Evolutionary conservation across 805 yeast genomes (phyloP).

Genomic region (Cyberlindnera xishuangbannaensis): DNA sequence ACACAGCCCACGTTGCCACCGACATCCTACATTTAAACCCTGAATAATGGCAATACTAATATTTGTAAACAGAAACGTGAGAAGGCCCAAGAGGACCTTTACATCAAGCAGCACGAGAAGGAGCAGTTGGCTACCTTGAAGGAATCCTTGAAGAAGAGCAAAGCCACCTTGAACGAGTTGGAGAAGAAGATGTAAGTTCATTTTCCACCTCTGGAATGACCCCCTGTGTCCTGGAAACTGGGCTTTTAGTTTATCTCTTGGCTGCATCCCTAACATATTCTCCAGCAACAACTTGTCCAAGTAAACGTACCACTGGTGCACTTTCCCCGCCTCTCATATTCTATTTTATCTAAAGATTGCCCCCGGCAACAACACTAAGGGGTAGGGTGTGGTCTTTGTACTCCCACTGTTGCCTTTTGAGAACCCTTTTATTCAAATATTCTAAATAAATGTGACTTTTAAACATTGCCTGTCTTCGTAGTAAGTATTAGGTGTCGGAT

Average conservation of each 20-base stretch:
- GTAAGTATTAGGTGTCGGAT: no score
- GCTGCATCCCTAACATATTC: no score
- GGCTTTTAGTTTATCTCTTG: no score
- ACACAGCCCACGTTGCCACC: no score
- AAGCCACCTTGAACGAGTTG: constrained; percentile 48
- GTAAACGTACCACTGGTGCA: constrained; percentile 2
- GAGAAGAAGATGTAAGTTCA: constrained; percentile 38
- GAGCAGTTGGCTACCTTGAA: constrained; percentile 75
- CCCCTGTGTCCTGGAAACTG: no score
- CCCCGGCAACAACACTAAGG: no score
- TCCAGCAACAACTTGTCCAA: constrained; percentile 10
- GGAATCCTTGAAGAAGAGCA: constrained; percentile 73
- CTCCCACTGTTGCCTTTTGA: background rate
- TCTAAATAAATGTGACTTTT: background rate
- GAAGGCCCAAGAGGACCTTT: constrained; percentile 83
- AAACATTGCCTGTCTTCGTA: no score
- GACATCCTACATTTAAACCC: no score
- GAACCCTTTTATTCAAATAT: background rate
- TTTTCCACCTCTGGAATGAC: no score
- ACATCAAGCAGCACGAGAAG: constrained; percentile 83
- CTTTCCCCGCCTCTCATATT: background rate
- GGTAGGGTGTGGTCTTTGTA: background rate
- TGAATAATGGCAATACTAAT: constrained; percentile 17
- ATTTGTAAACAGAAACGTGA: constrained; percentile 64
- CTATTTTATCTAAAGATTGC: no score